Base-by-base conservation (phyloP, 2,329 filamentous ascomycete genomes). In the Ophiosphaerella herpotricha region DNA sequence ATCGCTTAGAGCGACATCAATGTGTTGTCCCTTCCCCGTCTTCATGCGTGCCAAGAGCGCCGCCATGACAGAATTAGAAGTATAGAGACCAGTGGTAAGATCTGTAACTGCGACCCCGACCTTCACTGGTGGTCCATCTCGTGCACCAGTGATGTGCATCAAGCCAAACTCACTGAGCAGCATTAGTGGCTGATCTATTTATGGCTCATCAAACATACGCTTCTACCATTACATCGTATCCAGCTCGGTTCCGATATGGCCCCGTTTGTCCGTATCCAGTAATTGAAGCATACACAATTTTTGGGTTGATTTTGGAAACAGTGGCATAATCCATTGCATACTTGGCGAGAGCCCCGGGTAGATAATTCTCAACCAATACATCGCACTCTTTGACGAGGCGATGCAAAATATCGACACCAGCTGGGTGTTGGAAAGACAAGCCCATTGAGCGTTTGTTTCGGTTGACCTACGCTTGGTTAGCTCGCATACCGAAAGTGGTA, bases 211-310 rank as follows among this genome's bases (percentile, higher is more conserved):
- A 48, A 6, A 70, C 75, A 50, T 62, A 78, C 52, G 94, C 94
- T 78, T 99, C 94, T 9, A 99, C 93, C 93, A 99, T 99, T 61
- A 99, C 94, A 74, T 99, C 94, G 79, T 99, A 99, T 4, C 94
- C 94, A 3, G 94, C 91, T 12, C 94, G 83, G 57, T 86, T 84
- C 5, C 87, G 85, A 74, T 96, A 96, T 0, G 94, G 94, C 0
- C 94, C 94, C 1, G 90, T 96, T 71, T 99, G 94, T 2, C 94
- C 94, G 68, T 97, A 99, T 1, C 94, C 94, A 0, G 94, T 99
- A 63, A 99, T 96, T 61, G 91, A 96, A 12, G 93, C 91, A 69
- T 99, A 99, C 60, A 99, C 90, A 39, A 99, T 80, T 5, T 80
- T 78, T 0, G 93, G 92, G 67, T 97, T 97, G 70, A 97, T 86